phyloP scores from a whole-genome alignment of 2,329 filamentous ascomycete genomes.

The Emergomyces orientalis region DNA sequence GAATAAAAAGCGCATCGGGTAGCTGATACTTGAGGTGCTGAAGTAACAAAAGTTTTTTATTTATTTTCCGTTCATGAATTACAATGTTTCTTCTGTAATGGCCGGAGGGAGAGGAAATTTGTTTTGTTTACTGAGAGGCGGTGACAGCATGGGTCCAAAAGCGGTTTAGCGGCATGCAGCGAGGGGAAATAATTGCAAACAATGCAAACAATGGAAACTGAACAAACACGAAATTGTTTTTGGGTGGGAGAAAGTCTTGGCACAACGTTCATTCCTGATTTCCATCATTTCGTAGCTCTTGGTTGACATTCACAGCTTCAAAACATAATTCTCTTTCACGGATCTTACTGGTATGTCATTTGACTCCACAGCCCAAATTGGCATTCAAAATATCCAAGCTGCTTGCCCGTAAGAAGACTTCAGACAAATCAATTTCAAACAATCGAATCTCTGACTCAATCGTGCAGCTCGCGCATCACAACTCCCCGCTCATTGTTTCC shows the following conservation, averaged over 20 bases:
- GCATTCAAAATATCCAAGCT: background rate
- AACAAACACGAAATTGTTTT: constrained; percentile 25
- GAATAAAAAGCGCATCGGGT: background rate
- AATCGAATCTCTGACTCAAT: background rate
- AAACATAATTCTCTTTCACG: background rate
- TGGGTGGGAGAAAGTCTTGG: background rate
- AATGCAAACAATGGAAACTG: constrained; percentile 23
- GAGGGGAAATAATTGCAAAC: constrained; percentile 22
- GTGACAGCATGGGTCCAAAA: constrained; percentile 14
- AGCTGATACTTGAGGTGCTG: background rate
- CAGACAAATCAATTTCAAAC: background rate
- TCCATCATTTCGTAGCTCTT: background rate
- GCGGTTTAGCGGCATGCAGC: constrained; percentile 22
- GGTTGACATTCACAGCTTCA: background rate
- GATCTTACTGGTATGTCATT: background rate
- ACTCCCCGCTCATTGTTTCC: background rate
- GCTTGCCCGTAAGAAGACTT: background rate
- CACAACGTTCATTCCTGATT: background rate
- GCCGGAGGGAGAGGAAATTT: constrained; percentile 2
- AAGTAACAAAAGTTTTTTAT: background rate
- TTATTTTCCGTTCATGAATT: background rate
- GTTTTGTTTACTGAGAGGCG: constrained; percentile 15
- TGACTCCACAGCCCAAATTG: background rate
- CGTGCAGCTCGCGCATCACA: background rate
- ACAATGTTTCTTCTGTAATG: background rate